Evolutionary conservation across 805 yeast species (phyloP), one percentile per base, ranked within the genome.

Genomic region (Kazachstania taianensis): DNA sequence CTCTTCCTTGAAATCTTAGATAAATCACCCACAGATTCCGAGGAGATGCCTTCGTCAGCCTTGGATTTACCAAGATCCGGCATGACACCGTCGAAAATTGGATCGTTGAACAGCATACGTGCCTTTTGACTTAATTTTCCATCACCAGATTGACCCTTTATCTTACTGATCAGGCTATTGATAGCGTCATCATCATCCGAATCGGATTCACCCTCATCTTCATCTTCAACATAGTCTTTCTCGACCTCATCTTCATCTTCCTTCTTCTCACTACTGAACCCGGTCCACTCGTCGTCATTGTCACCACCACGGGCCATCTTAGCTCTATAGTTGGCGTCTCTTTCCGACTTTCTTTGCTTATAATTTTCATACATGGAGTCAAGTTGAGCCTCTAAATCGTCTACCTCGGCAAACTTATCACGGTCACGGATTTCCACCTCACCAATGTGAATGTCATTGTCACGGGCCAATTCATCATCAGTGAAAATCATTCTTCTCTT

Each of bases 261-360:
- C 18, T 59, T 59, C 10, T 60, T 64, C 28, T 68, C 69, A 12
- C 71, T 77, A 23, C 65, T 55, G 39, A 82, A 76, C 42, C 92
- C 92, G 30, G 77, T 79, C 92, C 92, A 82, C 33, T 70, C 73
- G 38, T 75, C 84, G 44, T 80, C 92, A 46, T 75, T 76, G 36
- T 66, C 81, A 45, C 78, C 86, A 25, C 84, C 87, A 59, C 92
- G 72, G 24, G 79, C 76, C 50, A 68, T 66, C 52, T 76, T 81
- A 17, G 89, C 86, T 46, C 73, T 69, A 48, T 67, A 69, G 33
- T 73, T 78, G 7, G 86, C 78, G 55, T 79, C 80, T 46, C 73
- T 70, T 54, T 81, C 86, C 20, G 81, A 67, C 53, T 67, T 72
- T 46, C 74, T 64, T 41, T 74, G 71, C 59, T 83, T 83, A 55